phyloP scores from a whole-genome alignment of 805 yeast species.

The Cyberlindnera nakhonratchasimensis region DNA sequence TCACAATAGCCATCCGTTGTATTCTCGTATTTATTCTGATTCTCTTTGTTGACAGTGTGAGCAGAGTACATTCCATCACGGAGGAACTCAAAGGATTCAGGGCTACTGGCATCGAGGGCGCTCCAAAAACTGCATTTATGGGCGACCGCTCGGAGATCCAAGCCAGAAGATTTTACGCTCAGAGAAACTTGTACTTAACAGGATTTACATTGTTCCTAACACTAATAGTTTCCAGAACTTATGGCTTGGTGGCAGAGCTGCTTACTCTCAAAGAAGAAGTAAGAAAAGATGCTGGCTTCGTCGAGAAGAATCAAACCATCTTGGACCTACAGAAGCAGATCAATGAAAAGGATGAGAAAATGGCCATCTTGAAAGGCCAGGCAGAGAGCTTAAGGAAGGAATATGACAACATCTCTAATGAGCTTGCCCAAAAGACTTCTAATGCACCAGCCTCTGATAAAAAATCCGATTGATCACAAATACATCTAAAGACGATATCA shows the following conservation, averaged over 20 bases:
- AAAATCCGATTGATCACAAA: conserved; percentile 9
- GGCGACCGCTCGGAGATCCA: conserved; percentile 76
- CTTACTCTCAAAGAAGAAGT: conserved; percentile 59
- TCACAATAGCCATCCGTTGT: conserved; percentile 77
- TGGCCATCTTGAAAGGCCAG: conserved; percentile 68
- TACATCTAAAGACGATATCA: background rate
- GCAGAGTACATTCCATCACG: conserved; percentile 69
- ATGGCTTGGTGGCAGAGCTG: conserved; percentile 72
- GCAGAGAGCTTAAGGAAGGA: conserved; percentile 63
- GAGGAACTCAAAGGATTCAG: conserved; percentile 49
- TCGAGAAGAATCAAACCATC: conserved; percentile 24
- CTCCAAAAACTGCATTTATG: conserved; percentile 30
- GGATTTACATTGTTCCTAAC: conserved; percentile 93
- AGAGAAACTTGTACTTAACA: conserved; percentile 92
- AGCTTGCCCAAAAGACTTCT: conserved; percentile 12
- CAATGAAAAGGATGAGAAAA: conserved; percentile 55
- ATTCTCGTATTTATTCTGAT: conserved; percentile 78
- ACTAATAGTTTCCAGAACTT: conserved; percentile 80
- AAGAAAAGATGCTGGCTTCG: conserved; percentile 35
- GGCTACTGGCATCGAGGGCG: conserved; percentile 12
- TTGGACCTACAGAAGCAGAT: conserved; percentile 19
- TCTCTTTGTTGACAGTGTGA: conserved; percentile 83
- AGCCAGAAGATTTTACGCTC: conserved; percentile 91
- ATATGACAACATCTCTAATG: conserved; percentile 42
- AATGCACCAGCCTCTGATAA: conserved; percentile 14